Evolutionary conservation across 2,329 filamentous ascomycete genomes (phyloP).

Genomic region (Sphaceloma murrayae): DNA sequence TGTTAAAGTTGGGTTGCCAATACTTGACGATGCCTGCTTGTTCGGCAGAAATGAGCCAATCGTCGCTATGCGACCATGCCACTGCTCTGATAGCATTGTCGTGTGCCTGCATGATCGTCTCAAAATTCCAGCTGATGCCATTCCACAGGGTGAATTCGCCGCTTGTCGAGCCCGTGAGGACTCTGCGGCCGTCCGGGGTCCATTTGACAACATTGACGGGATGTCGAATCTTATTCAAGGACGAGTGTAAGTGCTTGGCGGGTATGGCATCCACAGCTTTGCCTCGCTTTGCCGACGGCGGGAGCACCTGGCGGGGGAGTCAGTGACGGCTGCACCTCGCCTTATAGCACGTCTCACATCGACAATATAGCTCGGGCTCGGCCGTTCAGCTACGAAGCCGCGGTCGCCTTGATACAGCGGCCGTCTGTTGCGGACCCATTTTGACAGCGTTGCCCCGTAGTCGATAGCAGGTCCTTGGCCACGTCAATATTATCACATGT

Average conservation of each 20-base stretch:
- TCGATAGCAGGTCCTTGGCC: slow-evolving; percentile 74
- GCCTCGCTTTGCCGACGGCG: slow-evolving; percentile 64
- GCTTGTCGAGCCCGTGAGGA: slow-evolving; percentile 89
- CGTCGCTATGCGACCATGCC: slow-evolving; percentile 86
- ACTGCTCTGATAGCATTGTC: slow-evolving; percentile 76
- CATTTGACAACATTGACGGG: slow-evolving; percentile 94
- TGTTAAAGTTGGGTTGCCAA: slow-evolving; percentile 99
- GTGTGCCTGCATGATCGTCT: slow-evolving; percentile 97
- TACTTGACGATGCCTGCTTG: slow-evolving; percentile 96
- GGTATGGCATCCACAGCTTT: slow-evolving; percentile 79
- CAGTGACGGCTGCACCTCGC: too few relatives aligned
- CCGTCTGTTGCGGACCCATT: slow-evolving; percentile 80
- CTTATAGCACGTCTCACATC: too few relatives aligned
- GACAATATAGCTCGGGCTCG: slow-evolving; percentile 79
- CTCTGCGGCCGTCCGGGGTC: slow-evolving; percentile 87
- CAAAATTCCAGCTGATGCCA: slow-evolving; percentile 97
- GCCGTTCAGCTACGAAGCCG: slow-evolving; percentile 68
- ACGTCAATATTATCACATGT: slow-evolving; percentile 2
- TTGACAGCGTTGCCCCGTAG: slow-evolving; percentile 79
- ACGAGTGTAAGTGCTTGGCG: slow-evolving; percentile 94
- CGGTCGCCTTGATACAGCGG: slow-evolving; percentile 64
- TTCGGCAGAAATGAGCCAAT: slow-evolving; percentile 93
- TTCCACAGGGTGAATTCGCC: slow-evolving; percentile 99
- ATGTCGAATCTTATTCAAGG: slow-evolving; percentile 94
- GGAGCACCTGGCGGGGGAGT: slow-evolving; percentile 89